Base-by-base conservation (phyloP, 306 rosid genomes). In the Lathyrus aphaca region DNA sequence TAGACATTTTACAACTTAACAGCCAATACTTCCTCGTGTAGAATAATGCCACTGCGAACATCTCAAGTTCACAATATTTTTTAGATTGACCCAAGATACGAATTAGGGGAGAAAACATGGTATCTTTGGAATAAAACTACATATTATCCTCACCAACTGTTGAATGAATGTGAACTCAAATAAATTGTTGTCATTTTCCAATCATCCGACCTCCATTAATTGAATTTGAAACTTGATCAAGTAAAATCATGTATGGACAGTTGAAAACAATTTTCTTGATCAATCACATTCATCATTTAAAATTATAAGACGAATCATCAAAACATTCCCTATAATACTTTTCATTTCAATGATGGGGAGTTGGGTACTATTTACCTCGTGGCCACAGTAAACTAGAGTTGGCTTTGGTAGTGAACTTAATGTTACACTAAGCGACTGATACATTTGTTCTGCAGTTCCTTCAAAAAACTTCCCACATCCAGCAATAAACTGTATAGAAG, bases 381-480 rank as follows among this genome's bases (percentile, higher is more conserved):
- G 98, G 70, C 98, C 96, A 76, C 98, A 92, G 60, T 85, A 92
- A 37, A 92, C 93, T 62, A 27, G 82, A 51, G 98, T 88, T 66
- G 95, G 85, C 83, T 85, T 86, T 45, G 96, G 96, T 85, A 89
- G 79, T 69, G 98, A 92, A 75, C 78, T 86, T 58, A 92, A 73
- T 35, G 96, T 89, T 57, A 83, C 84, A 55, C 79, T 84, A 15
- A 92, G 86, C 8, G 98, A 92, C 43, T 89, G 89, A 78, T 92
- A 80, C 98, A 92, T 92, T 85, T 89, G 96, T 64, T 92, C 98
- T 14, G 96, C 93, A 23, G 96, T 92, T 83, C 98, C 98, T 80
- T 89, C 98, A 45, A 89, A 89, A 77, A 92, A 88, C 71, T 81
- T 92, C 46, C 98, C 98, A 30, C 96, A 89, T 43, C 96, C 82